Evolutionary conservation across 208 protist species (phyloP).

Genomic region (Crithidia expoeki): DNA sequence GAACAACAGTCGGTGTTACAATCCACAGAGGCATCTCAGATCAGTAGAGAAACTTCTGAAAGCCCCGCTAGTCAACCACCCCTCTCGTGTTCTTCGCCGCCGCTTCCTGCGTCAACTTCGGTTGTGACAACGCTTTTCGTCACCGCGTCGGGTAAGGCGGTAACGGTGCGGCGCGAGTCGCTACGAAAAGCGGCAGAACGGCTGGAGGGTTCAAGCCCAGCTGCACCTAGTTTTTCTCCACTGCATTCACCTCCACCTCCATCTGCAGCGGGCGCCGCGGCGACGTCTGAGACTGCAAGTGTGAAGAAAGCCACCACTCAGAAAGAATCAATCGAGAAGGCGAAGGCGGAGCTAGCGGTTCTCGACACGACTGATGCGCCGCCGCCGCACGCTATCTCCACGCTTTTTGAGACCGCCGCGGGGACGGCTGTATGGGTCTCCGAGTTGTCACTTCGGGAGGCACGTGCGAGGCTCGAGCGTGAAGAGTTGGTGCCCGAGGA

Average conservation of each 20-base stretch:
- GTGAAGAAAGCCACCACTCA: constrained; percentile 13
- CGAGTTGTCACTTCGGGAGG: constrained; percentile 22
- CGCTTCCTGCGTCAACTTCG: constrained; percentile 1
- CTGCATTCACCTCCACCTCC: neutral
- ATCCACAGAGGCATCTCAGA: neutral
- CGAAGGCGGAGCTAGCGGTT: constrained; percentile 2
- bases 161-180: constrained; percentile 31
- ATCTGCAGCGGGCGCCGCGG: neutral
- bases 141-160: constrained; percentile 39
- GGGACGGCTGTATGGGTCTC: constrained; percentile 43
- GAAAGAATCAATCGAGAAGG: constrained; percentile 6
- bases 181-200: constrained; percentile 22
- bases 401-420: constrained; percentile 51
- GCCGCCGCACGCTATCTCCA: constrained; percentile 2
- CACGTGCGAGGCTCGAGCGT: constrained; percentile 11
- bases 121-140: constrained; percentile 35
- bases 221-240: neutral
- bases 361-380: neutral
- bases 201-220: neutral
- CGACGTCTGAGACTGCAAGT: constrained; percentile 8
- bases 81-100: neutral
- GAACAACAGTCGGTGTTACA: neutral
- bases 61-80: too few relatives aligned
- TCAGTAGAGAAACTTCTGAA: too few relatives aligned
- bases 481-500: neutral